Conservation (phyloP, 345 rosid species). For the Mangifera indica region DNA sequence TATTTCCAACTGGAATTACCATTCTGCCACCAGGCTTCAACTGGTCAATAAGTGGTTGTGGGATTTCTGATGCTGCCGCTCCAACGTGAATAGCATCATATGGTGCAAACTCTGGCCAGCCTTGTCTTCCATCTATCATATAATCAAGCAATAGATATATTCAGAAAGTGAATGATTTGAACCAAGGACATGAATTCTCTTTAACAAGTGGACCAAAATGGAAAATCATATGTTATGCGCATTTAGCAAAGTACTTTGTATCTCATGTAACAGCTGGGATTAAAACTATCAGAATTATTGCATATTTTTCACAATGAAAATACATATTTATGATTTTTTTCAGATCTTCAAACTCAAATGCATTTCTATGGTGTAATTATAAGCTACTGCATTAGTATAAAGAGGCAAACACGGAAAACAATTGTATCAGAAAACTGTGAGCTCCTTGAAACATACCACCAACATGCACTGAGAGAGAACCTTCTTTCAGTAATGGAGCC, state of each 20-base stretch:
- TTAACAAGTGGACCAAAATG: not conserved
- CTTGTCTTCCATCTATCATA: conserved; percentile 81
- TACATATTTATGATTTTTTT: too few species aligned
- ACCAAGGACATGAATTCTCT: not conserved
- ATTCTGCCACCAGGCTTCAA: conserved; percentile 94
- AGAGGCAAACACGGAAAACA: not conserved
- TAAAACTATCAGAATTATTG: not conserved
- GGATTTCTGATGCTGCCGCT: conserved; percentile 92
- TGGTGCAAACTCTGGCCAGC: conserved; percentile 81
- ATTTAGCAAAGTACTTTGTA: not conserved
- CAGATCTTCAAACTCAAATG: not conserved
- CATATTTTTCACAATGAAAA: not conserved
- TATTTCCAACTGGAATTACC: conserved; percentile 93
- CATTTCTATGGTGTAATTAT: not conserved
- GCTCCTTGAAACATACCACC: conserved; percentile 60
- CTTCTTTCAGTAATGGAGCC: conserved; percentile 64
- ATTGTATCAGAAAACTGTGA: not conserved
- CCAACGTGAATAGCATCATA: conserved; percentile 98
- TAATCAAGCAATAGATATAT: not conserved
- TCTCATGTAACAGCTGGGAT: not conserved
- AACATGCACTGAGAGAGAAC: conserved; percentile 69
- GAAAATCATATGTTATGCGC: not conserved
- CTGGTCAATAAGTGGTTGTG: conserved; percentile 82
- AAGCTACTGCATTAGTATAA: not conserved
- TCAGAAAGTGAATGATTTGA: not conserved